Evolutionary conservation across 768 basidiomycete species (phyloP).

Genomic region (Leccinum barrowsii): DNA sequence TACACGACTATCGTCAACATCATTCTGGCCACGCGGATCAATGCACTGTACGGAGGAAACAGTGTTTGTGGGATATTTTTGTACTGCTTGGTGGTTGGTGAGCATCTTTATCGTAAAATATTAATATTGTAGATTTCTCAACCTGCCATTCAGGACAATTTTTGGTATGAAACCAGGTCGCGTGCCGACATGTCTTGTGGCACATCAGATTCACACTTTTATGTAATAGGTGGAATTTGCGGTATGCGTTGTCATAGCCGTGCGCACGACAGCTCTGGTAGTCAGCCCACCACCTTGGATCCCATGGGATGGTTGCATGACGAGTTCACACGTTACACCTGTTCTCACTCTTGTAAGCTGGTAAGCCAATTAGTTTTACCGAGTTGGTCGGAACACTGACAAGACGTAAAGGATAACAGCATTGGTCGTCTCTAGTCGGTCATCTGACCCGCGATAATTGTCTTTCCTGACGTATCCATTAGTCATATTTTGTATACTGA

Average conservation of each 20-base stretch:
- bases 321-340: slow-evolving; percentile 8
- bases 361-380: slow-evolving; percentile 3
- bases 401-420: slow-evolving; percentile 11
- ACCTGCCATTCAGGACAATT: slow-evolving; percentile 11
- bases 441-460: neutral
- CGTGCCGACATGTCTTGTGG: neutral
- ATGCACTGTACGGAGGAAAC: slow-evolving; percentile 12
- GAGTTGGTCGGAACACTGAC: neutral
- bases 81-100: slow-evolving; percentile 16
- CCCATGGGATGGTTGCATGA: slow-evolving; percentile 15
- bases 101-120: neutral
- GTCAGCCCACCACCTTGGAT: slow-evolving; percentile 17
- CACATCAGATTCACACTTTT: neutral
- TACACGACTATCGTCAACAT: slow-evolving; percentile 20
- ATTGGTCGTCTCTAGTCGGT: slow-evolving; percentile 19
- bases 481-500: slow-evolving; percentile 19
- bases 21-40: slow-evolving; percentile 17
- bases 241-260: slow-evolving; percentile 11
- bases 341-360: slow-evolving; percentile 20
- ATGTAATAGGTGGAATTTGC: slow-evolving; percentile 16
- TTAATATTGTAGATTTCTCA: neutral
- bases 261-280: slow-evolving; percentile 10
- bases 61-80: slow-evolving; percentile 3
- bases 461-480: neutral
- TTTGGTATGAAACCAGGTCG: slow-evolving; percentile 7